Evolutionary conservation across 78 protist species (phyloP).

Genomic region (Isochrysis galbana): DNA sequence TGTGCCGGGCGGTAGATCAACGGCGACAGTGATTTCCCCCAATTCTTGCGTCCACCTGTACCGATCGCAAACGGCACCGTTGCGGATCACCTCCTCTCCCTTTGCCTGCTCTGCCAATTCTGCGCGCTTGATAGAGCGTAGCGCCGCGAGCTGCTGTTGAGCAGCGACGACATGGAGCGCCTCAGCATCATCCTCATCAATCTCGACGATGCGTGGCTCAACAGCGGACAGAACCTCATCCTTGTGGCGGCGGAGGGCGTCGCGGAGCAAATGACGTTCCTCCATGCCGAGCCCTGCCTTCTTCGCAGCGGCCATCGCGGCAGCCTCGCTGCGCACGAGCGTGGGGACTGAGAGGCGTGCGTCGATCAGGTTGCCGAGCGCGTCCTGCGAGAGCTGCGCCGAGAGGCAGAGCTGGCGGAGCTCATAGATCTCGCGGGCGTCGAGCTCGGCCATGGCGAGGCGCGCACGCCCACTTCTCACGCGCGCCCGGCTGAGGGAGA

Average conservation of each 20-base stretch:
- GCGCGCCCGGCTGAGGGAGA: no score
- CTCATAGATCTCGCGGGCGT: background rate
- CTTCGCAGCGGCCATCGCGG: background rate
- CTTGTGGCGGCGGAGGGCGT: background rate
- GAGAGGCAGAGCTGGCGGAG: background rate
- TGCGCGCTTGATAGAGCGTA: background rate
- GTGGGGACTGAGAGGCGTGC: background rate
- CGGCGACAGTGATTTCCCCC: background rate
- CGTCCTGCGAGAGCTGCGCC: background rate
- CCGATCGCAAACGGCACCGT: background rate
- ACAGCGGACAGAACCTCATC: background rate
- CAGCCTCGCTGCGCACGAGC: constrained; percentile 7
- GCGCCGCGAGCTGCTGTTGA: background rate
- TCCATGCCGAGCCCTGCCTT: background rate
- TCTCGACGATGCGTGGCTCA: constrained; percentile 1
- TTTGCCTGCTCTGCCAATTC: background rate
- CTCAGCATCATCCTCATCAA: constrained; percentile 9
- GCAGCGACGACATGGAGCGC: constrained; percentile 3
- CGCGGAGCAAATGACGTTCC: background rate
- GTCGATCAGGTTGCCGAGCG: background rate
- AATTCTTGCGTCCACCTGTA: constrained; percentile 22
- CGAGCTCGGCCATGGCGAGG: background rate
- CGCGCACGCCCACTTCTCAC: no score
- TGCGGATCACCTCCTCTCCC: background rate
- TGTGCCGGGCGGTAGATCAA: constrained; percentile 19